A percentile compares a stretch with the other conserved stretches of the same genome.
Evolutionary conservation across 495 filamentous ascomycete genomes (phyloP).

Genomic region (Pseudotulostoma volvatum): DNA sequence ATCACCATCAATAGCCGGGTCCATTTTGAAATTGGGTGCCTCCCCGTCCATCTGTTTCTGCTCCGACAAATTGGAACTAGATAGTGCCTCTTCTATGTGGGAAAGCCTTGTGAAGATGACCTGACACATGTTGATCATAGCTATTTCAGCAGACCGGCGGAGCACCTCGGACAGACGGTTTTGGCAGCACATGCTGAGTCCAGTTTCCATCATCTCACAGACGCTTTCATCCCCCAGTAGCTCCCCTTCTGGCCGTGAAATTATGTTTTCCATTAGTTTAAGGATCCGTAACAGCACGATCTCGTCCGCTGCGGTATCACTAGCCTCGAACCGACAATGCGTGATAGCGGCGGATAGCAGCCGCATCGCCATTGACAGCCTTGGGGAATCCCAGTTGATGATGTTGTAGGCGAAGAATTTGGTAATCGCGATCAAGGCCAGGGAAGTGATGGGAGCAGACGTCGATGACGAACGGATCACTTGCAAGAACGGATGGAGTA

Average conservation of each 20-base stretch:
- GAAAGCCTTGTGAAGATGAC: slow-evolving; percentile 89
- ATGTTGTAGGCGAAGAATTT: slow-evolving; percentile 96
- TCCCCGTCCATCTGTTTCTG: slow-evolving; percentile 35
- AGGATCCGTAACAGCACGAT: slow-evolving; percentile 86
- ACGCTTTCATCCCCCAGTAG: slow-evolving; percentile 91
- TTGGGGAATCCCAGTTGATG: slow-evolving; percentile 63
- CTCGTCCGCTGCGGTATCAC: slow-evolving; percentile 85
- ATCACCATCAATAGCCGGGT: slow-evolving; percentile 67
- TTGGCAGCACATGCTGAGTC: slow-evolving; percentile 94
- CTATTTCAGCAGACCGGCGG: slow-evolving; percentile 80
- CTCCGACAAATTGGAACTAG: slow-evolving; percentile 40
- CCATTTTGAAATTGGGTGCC: slow-evolving; percentile 54
- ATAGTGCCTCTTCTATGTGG: slow-evolving; percentile 56
- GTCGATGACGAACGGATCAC: slow-evolving; percentile 95
- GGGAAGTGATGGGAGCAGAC: slow-evolving; percentile 86
- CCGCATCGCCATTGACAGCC: slow-evolving; percentile 84
- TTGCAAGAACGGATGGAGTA: slow-evolving; percentile 91
- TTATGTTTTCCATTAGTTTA: slow-evolving; percentile 95
- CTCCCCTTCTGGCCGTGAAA: slow-evolving; percentile 81
- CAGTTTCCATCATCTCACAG: slow-evolving; percentile 99
- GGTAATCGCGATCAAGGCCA: slow-evolving; percentile 86
- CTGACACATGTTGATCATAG: slow-evolving; percentile 98
- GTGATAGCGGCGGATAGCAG: slow-evolving; percentile 87
- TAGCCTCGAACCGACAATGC: slow-evolving; percentile 94
- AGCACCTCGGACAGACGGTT: slow-evolving; percentile 80